phyloP scores from a whole-genome alignment of 2,329 filamentous ascomycete species.

The Fusarium fracticaudum region DNA sequence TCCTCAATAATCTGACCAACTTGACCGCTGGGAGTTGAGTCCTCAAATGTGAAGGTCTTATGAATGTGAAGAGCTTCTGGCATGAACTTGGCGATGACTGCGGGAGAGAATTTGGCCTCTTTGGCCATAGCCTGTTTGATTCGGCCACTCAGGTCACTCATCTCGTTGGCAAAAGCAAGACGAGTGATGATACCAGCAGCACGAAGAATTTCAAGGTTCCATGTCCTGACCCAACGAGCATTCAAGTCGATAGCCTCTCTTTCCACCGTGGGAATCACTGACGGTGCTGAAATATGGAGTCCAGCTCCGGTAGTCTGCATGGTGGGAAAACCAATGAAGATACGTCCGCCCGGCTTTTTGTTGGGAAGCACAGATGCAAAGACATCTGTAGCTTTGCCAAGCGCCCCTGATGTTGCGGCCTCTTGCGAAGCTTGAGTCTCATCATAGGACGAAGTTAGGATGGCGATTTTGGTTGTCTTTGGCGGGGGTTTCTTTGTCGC shows the following conservation, averaged over 20 bases:
- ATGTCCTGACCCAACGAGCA: slow-evolving; percentile 90
- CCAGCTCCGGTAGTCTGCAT: slow-evolving; percentile 95
- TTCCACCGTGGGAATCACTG: slow-evolving; percentile 96
- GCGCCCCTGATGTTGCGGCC: slow-evolving; percentile 52
- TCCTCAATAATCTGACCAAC: slow-evolving; percentile 91
- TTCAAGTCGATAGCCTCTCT: slow-evolving; percentile 97
- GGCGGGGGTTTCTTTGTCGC: slow-evolving; percentile 98
- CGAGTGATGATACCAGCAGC: slow-evolving; percentile 90
- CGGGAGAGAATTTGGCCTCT: slow-evolving; percentile 65
- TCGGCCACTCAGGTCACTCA: slow-evolving; percentile 76
- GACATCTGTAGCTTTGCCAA: slow-evolving; percentile 75
- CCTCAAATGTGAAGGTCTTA: slow-evolving; percentile 86
- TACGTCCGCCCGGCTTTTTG: slow-evolving; percentile 81
- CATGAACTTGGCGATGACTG: slow-evolving; percentile 73
- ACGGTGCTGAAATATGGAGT: slow-evolving; percentile 94
- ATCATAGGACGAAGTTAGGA: slow-evolving; percentile 91
- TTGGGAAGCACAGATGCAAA: slow-evolving; percentile 91
- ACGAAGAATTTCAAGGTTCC: slow-evolving; percentile 94
- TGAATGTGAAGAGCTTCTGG: slow-evolving; percentile 84
- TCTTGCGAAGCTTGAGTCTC: slow-evolving; percentile 75
- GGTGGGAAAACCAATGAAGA: slow-evolving; percentile 98
- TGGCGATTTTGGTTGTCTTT: slow-evolving; percentile 83
- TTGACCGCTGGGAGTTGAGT: slow-evolving; percentile 87
- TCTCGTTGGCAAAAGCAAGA: slow-evolving; percentile 88
- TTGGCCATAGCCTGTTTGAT: slow-evolving; percentile 59